phyloP scores from a whole-genome alignment of 345 rosid genomes.

The Mangifera indica region DNA sequence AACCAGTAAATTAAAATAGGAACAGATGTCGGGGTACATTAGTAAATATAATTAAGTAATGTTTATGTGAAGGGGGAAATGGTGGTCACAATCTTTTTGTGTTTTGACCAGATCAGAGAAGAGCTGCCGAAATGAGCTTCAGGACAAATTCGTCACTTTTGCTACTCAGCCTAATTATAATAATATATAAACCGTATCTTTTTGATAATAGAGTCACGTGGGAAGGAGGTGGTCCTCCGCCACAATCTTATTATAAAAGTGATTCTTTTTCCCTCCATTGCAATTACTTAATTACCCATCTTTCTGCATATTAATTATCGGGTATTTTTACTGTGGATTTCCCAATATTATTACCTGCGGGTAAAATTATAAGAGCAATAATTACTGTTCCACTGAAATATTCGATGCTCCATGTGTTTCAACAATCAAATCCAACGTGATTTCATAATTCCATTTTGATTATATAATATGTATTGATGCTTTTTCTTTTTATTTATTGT shows the following conservation, averaged over 20 bases:
- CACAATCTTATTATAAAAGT: not conserved
- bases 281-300: not conserved
- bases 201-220: conserved; percentile 11
- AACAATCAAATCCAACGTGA: too few species aligned
- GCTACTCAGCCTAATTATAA: not conserved
- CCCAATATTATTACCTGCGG: too few species aligned
- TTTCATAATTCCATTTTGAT: too few species aligned
- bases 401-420: too few species aligned
- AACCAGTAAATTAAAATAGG: not conserved
- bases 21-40: not conserved
- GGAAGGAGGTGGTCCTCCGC: conserved; percentile 9
- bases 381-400: too few species aligned
- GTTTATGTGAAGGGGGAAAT: too few species aligned
- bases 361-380: too few species aligned
- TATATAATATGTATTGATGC: too few species aligned
- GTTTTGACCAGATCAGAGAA: not conserved
- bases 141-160: conserved; percentile 7
- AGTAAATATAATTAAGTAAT: too few species aligned
- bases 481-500: too few species aligned
- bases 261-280: not conserved
- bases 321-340: too few species aligned
- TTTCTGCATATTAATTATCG: too few species aligned
- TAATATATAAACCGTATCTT: not conserved
- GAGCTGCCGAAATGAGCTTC: not conserved
- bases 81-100: not conserved